phyloP scores from a whole-genome alignment of 495 filamentous ascomycete species.

The Platismatia glauca region DNA sequence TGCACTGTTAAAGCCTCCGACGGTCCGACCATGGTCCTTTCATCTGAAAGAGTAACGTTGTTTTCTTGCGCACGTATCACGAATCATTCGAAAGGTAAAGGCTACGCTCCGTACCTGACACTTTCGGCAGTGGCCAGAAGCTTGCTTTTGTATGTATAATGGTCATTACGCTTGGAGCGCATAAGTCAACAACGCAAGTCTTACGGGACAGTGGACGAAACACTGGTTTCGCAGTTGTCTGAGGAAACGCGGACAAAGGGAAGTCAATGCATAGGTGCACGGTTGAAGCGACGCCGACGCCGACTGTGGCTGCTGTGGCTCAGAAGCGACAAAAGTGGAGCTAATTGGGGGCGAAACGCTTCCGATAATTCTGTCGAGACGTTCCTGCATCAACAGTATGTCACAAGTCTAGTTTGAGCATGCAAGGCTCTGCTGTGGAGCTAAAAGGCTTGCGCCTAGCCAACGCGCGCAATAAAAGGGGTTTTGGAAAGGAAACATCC shows the following conservation, averaged over 20 bases:
- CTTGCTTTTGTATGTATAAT: neutral
- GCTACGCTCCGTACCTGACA: neutral
- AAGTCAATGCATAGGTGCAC: slow-evolving; percentile 1
- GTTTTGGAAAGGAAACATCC: neutral
- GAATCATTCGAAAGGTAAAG: neutral
- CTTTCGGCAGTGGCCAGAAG: neutral
- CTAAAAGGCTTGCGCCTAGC: neutral
- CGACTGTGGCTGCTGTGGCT: slow-evolving; percentile 6
- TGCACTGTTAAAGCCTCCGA: neutral
- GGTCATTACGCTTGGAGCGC: slow-evolving; percentile 7
- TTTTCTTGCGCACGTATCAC: slow-evolving; percentile 14
- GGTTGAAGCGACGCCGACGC: slow-evolving; percentile 1
- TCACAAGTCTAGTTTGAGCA: neutral
- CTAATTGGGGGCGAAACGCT: neutral
- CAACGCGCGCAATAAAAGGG: neutral
- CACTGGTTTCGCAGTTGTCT: neutral
- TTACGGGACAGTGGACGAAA: slow-evolving; percentile 2
- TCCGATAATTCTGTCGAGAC: neutral
- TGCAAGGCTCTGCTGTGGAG: neutral
- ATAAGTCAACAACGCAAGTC: neutral
- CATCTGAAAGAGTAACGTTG: slow-evolving; percentile 3
- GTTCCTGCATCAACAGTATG: neutral
- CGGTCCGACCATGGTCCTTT: neutral
- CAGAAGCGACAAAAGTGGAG: slow-evolving; percentile 3
- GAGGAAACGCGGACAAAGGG: neutral